Conservation (phyloP, 1,284 basidiomycete genomes). For the Omphalotus olearius region DNA sequence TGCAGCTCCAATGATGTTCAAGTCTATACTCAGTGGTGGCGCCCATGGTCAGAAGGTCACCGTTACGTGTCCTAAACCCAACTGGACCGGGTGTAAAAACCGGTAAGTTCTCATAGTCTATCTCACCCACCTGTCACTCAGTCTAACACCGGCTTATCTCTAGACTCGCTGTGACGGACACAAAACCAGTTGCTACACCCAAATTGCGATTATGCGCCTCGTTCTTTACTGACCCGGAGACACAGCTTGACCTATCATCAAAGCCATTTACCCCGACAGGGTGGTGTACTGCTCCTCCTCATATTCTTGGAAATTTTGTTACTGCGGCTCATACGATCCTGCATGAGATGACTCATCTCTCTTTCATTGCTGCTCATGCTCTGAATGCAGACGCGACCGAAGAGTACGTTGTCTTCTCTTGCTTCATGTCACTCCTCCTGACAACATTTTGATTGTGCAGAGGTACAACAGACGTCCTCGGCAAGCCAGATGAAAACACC, state of each 20-base stretch:
- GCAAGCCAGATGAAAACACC: too few relatives aligned
- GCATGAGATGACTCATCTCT: slow-evolving; percentile 1
- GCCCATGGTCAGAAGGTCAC: neutral
- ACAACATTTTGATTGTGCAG: too few relatives aligned
- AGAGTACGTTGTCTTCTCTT: too few relatives aligned
- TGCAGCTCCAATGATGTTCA: neutral
- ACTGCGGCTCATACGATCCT: neutral
- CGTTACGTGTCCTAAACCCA: neutral
- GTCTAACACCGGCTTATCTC: neutral
- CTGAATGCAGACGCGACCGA: neutral
- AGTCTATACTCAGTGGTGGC: neutral
- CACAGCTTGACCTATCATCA: neutral
- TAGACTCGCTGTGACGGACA: neutral
- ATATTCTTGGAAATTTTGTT: neutral
- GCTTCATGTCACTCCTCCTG: too few relatives aligned
- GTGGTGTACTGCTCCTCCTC: neutral
- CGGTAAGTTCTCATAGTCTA: neutral
- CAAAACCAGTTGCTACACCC: neutral
- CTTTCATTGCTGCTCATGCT: neutral
- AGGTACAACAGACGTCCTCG: too few relatives aligned
- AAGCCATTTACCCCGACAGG: neutral
- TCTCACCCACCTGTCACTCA: neutral
- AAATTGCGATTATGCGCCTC: neutral
- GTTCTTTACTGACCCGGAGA: neutral
- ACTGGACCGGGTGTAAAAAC: neutral